Evolutionary conservation across 2,329 filamentous ascomycete genomes (phyloP).

Genomic region (Calcarisporium arbuscula): DNA sequence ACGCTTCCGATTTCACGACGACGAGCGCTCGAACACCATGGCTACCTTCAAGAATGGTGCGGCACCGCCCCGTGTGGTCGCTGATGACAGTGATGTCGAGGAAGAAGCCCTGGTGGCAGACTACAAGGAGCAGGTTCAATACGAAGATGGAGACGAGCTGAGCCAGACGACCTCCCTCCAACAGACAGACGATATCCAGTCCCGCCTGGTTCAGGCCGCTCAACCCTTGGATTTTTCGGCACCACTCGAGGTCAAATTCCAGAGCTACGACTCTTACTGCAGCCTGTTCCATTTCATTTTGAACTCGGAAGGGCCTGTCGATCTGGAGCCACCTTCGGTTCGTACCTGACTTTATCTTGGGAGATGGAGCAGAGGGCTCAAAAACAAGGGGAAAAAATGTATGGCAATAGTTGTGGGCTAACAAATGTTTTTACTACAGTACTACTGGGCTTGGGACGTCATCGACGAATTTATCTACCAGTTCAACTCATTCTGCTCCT

Average conservation of each 20-base stretch:
- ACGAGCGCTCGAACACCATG: slow-evolving; percentile 38
- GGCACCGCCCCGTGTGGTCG: slow-evolving; percentile 53
- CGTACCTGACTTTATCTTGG: slow-evolving; percentile 29
- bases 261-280: slow-evolving; percentile 99
- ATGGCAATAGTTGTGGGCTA: slow-evolving; percentile 4
- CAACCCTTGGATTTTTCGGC: slow-evolving; percentile 95
- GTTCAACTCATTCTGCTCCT: slow-evolving; percentile 98
- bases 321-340: slow-evolving; percentile 93
- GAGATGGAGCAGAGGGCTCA: background rate
- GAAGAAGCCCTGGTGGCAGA: slow-evolving; percentile 94
- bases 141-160: slow-evolving; percentile 77
- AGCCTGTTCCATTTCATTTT: slow-evolving; percentile 98
- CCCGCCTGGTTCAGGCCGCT: slow-evolving; percentile 82
- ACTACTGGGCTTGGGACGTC: slow-evolving; percentile 99
- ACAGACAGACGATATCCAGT: slow-evolving; percentile 86
- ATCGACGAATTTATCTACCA: slow-evolving; percentile 99
- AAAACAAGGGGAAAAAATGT: too few relatives aligned
- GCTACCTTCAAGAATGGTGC: slow-evolving; percentile 56
- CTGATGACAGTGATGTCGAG: slow-evolving; percentile 88
- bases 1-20: slow-evolving; percentile 20
- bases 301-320: slow-evolving; percentile 98
- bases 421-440: slow-evolving; percentile 45
- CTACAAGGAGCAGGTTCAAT: slow-evolving; percentile 94
- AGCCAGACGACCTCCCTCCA: slow-evolving; percentile 67
- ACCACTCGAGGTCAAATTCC: slow-evolving; percentile 92